A percentile compares a stretch with the other conserved stretches of the same genome.
phyloP scores from a whole-genome alignment of 164 flowering plant genomes.

The Malania oleifera region DNA sequence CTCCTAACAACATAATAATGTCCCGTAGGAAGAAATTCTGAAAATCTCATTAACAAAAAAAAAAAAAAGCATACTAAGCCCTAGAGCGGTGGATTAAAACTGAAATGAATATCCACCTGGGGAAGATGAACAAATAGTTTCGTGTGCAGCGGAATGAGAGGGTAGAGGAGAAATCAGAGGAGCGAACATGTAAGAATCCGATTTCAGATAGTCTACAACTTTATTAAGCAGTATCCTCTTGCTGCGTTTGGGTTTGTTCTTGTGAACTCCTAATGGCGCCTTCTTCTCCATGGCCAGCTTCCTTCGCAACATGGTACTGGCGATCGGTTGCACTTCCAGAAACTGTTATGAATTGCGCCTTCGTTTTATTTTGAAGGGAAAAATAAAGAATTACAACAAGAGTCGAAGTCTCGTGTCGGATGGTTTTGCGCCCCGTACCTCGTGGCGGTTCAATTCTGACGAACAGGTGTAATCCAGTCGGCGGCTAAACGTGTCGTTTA shows the following conservation, averaged over 20 bases:
- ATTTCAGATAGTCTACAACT: constrained; percentile 34
- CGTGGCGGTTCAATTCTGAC: constrained; percentile 10
- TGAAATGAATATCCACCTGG: not conserved
- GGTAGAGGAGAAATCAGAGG: constrained; percentile 26
- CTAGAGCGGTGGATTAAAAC: too few species aligned
- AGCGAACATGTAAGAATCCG: constrained; percentile 55
- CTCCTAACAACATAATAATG: not conserved
- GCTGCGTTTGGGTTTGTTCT: constrained; percentile 16
- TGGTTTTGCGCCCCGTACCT: not conserved
- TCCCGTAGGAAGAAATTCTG: not conserved
- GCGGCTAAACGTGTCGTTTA: not conserved
- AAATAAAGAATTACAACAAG: too few species aligned
- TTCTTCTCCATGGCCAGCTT: constrained; percentile 27
- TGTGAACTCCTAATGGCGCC: constrained; percentile 20
- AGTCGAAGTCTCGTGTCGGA: too few species aligned
- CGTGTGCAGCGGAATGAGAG: not conserved
- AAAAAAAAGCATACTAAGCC: not conserved
- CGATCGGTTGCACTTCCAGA: too few species aligned
- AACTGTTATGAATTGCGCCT: too few species aligned
- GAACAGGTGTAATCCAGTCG: constrained; percentile 3
- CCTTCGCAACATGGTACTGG: too few species aligned
- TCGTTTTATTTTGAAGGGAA: too few species aligned
- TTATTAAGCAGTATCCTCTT: constrained; percentile 25
- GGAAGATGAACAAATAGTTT: not conserved
- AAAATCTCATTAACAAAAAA: constrained; percentile 1